Evolutionary conservation across 75 land plant genomes (phyloP).

Genomic region (Pinus albicaulis): DNA sequence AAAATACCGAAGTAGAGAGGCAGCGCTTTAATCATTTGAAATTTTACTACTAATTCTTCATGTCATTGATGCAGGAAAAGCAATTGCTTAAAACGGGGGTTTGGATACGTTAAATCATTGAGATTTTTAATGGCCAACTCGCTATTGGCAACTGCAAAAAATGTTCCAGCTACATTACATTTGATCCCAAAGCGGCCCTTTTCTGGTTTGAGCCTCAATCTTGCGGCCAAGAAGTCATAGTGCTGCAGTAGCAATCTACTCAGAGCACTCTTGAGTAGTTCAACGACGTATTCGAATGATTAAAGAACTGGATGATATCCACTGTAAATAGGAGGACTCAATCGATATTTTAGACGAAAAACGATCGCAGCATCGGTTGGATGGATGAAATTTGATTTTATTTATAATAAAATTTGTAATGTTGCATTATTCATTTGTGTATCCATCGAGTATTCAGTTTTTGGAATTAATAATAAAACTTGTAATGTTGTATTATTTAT

Average conservation of each 20-base stretch:
- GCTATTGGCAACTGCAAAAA: slow-evolving; percentile 32
- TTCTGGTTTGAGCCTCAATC: slow-evolving; percentile 31
- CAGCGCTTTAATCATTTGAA: too few relatives aligned
- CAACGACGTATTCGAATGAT: slow-evolving; percentile 11
- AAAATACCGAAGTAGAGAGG: too few relatives aligned
- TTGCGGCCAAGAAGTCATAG: slow-evolving; percentile 62
- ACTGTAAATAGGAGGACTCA: slow-evolving; percentile 43
- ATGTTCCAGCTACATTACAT: slow-evolving; percentile 61
- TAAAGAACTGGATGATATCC: slow-evolving; percentile 54
- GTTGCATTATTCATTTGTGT: too few relatives aligned
- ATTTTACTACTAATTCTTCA: too few relatives aligned
- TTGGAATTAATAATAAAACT: too few relatives aligned
- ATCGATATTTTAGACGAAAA: slow-evolving; percentile 61
- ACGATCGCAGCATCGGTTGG: too few relatives aligned
- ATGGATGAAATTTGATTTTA: too few relatives aligned
- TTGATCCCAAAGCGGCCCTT: slow-evolving; percentile 48
- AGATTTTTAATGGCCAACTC: slow-evolving; percentile 40
- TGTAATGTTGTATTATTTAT: too few relatives aligned
- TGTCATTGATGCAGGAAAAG: too few relatives aligned
- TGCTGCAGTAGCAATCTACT: slow-evolving; percentile 28
- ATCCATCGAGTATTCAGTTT: too few relatives aligned
- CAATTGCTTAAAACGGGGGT: slow-evolving; percentile 34
- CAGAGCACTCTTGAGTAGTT: slow-evolving; percentile 20
- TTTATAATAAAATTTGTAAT: too few relatives aligned
- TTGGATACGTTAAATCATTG: slow-evolving; percentile 48